Conservation (phyloP, 495 filamentous ascomycete genomes). For the Lasiosphaeriaceae sp. region DNA sequence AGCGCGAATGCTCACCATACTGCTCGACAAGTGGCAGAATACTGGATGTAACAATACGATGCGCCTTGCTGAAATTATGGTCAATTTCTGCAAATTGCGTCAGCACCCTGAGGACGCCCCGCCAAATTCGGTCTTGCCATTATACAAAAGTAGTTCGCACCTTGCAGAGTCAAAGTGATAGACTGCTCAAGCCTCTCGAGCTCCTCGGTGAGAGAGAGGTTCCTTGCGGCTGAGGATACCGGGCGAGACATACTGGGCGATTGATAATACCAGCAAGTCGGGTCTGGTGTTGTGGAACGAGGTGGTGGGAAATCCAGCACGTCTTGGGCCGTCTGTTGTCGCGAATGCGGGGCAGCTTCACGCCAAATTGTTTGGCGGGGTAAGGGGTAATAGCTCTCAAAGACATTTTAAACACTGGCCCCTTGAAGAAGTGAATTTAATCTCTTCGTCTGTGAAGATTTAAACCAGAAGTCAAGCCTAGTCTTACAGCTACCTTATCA, state of each 20-base stretch:
- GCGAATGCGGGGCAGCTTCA: conserved; percentile 11
- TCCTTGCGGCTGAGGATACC: conserved; percentile 52
- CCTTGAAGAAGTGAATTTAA: too few relatives aligned
- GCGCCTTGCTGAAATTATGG: conserved; percentile 93
- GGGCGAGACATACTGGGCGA: conserved; percentile 39
- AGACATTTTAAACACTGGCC: too few relatives aligned
- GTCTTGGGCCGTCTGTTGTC: background rate
- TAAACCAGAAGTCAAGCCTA: background rate
- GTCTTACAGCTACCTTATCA: too few relatives aligned
- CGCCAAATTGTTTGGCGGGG: conserved; percentile 10
- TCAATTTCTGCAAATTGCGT: conserved; percentile 72
- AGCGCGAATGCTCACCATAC: conserved; percentile 87
- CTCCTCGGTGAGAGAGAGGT: conserved; percentile 84
- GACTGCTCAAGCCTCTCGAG: conserved; percentile 94
- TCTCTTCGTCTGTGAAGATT: too few relatives aligned
- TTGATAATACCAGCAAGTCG: background rate
- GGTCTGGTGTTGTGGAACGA: background rate
- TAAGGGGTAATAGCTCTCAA: background rate
- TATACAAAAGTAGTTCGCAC: conserved; percentile 32
- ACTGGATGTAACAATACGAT: conserved; percentile 90
- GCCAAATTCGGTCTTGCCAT: too few relatives aligned
- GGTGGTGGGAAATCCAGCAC: conserved; percentile 3
- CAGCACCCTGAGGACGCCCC: too few relatives aligned
- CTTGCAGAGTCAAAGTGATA: conserved; percentile 94
- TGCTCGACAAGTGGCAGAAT: conserved; percentile 94